These are phyloP conservation scores for Ananas comosus DNA, from an alignment of 176 grass and related monocot genomes.

Conservation along the genomic window DNA sequence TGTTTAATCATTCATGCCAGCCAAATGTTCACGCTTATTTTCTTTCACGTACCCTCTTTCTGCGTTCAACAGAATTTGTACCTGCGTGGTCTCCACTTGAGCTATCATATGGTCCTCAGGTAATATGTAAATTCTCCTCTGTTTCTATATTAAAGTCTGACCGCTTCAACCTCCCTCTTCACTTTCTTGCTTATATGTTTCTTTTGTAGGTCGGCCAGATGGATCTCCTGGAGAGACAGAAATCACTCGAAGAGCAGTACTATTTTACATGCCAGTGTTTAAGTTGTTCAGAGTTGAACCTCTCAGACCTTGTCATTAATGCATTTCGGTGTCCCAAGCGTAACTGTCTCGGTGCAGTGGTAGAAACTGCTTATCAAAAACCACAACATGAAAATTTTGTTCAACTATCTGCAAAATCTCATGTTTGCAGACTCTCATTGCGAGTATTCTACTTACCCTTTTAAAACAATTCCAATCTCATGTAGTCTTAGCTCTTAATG, in stretches of 20 bases:
- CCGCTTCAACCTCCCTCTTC: neutral
- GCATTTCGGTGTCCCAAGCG: conserved; percentile 53
- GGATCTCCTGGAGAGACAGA: conserved; percentile 62
- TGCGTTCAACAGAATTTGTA: conserved; percentile 69
- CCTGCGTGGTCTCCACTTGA: conserved; percentile 59
- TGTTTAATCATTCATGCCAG: conserved; percentile 85
- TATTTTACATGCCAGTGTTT: conserved; percentile 67
- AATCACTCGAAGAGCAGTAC: conserved; percentile 65
- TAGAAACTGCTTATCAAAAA: conserved; percentile 41
- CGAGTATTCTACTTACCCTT: conserved; percentile 41
- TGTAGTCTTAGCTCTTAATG: neutral
- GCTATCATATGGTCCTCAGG: conserved; percentile 92
- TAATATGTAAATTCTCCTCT: conserved; percentile 13
- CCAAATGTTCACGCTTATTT: conserved; percentile 81
- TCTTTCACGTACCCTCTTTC: conserved; percentile 62
- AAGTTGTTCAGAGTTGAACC: conserved; percentile 66
- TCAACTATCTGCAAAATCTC: conserved; percentile 46
- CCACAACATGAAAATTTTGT: conserved; percentile 34
- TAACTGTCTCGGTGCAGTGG: conserved; percentile 57
- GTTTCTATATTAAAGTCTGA: neutral
- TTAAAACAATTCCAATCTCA: neutral
- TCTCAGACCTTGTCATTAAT: conserved; percentile 79
- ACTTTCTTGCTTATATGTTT: conserved; percentile 9
- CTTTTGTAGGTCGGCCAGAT: conserved; percentile 62
- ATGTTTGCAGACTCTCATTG: conserved; percentile 33